These are phyloP conservation scores for Canna indica DNA, from an alignment of 176 grass and related monocot species.

Conservation along the genomic window DNA sequence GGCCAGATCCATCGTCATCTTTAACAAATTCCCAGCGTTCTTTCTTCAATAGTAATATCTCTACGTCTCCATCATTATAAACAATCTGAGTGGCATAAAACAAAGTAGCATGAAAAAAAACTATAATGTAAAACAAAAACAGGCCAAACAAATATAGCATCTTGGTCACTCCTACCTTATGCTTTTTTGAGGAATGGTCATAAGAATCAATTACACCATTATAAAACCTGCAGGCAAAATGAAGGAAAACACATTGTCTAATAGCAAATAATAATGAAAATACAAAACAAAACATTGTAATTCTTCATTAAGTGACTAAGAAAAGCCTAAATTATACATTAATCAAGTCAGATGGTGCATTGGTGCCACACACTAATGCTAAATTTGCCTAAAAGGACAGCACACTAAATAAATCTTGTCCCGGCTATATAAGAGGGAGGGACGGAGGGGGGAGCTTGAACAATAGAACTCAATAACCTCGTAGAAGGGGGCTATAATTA, in stretches of 20 bases:
- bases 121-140: background rate
- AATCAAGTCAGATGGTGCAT: too few species aligned
- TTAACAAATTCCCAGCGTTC: constrained; percentile 57
- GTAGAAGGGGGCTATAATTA: too few species aligned
- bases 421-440: too few species aligned
- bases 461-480: too few species aligned
- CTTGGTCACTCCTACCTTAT: constrained; percentile 31
- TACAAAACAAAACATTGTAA: background rate
- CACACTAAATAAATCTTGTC: too few species aligned
- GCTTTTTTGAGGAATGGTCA: constrained; percentile 37
- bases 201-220: constrained; percentile 44
- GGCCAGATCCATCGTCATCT: background rate
- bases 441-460: too few species aligned
- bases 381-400: too few species aligned
- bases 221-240: constrained; percentile 53
- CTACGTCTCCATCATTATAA: constrained; percentile 76
- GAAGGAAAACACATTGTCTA: background rate
- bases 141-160: constrained; percentile 9
- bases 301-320: too few species aligned
- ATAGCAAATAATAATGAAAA: too few species aligned
- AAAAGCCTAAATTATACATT: too few species aligned
- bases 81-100: constrained; percentile 30
- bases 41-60: constrained; percentile 37
- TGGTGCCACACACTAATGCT: too few species aligned
- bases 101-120: constrained; percentile 8